Conservation (phyloP, 2,329 filamentous ascomycete species). For the Aspergillus pseudoterreus region DNA sequence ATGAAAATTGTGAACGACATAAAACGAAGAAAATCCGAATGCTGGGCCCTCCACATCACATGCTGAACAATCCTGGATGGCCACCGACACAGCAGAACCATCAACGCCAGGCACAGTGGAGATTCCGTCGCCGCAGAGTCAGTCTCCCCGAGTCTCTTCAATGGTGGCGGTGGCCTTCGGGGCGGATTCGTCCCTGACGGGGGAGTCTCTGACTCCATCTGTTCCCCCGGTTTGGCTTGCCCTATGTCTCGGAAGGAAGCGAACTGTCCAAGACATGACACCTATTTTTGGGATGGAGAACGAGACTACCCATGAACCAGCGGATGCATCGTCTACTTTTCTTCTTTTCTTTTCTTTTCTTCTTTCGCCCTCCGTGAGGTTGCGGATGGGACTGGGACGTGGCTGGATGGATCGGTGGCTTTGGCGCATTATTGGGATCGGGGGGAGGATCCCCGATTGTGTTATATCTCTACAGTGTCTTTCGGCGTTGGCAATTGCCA, state of each 20-base stretch:
- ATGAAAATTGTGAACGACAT: background rate
- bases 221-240: background rate
- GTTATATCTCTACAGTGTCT: too few relatives aligned
- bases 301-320: too few relatives aligned
- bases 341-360: background rate
- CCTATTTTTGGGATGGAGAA: too few relatives aligned
- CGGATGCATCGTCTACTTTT: background rate
- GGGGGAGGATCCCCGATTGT: background rate
- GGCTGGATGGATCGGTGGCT: too few relatives aligned
- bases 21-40: background rate
- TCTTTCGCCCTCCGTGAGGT: background rate
- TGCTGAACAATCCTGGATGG: background rate
- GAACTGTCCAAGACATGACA: slow-evolving; percentile 1
- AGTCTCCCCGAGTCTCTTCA: too few relatives aligned
- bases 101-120: background rate
- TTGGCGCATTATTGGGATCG: slow-evolving; percentile 3
- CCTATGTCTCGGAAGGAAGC: background rate
- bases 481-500: too few relatives aligned
- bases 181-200: too few relatives aligned
- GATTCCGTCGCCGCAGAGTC: too few relatives aligned
- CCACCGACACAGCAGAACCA: background rate
- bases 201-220: too few relatives aligned
- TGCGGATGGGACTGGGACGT: background rate
- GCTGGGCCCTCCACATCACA: background rate
- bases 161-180: too few relatives aligned